Conservation (phyloP, 2,329 filamentous ascomycete genomes). For the Ophiocordyceps australis region DNA sequence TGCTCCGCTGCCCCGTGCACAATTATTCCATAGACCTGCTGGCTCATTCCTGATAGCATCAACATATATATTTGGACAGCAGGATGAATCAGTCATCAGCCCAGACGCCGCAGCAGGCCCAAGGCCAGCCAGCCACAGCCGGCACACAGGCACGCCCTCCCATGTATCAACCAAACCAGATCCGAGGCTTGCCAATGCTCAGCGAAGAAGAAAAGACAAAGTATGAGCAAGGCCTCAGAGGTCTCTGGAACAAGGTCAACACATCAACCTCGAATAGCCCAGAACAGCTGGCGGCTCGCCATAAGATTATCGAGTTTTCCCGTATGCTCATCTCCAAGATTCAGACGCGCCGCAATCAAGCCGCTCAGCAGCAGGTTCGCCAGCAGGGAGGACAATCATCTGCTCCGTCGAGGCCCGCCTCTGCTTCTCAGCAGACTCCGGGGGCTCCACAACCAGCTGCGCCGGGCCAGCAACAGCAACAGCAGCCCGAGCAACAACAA, state of each 20-base stretch:
- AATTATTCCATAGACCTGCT: no score
- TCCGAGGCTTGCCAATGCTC: conserved; percentile 29
- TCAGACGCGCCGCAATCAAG: conserved; percentile 17
- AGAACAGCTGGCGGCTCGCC: conserved; percentile 30
- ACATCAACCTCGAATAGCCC: conserved; percentile 25
- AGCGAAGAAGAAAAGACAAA: conserved; percentile 35
- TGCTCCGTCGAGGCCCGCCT: no score
- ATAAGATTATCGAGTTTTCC: conserved; percentile 43
- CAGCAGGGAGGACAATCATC: conserved; percentile 3
- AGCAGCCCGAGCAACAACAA: conserved; percentile 1
- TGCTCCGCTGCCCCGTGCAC: no score
- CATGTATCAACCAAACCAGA: conserved; percentile 32
- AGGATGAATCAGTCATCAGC: conserved; percentile 10
- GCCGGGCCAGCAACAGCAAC: conserved; percentile 1
- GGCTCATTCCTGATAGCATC: no score
- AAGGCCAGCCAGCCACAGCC: conserved; percentile 8
- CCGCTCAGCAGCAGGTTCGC: conserved; percentile 7
- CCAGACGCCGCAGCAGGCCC: conserved; percentile 8
- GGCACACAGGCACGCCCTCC: conserved; percentile 11
- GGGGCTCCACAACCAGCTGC: conserved; percentile 1
- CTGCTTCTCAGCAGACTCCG: no score
- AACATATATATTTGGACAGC: no score
- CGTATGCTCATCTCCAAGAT: conserved; percentile 36
- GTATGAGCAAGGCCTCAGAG: conserved; percentile 36
- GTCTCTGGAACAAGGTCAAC: conserved; percentile 34